Evolutionary conservation across 768 basidiomycete species (phyloP).

Genomic region (Cystobasidiopsis lactophilus): DNA sequence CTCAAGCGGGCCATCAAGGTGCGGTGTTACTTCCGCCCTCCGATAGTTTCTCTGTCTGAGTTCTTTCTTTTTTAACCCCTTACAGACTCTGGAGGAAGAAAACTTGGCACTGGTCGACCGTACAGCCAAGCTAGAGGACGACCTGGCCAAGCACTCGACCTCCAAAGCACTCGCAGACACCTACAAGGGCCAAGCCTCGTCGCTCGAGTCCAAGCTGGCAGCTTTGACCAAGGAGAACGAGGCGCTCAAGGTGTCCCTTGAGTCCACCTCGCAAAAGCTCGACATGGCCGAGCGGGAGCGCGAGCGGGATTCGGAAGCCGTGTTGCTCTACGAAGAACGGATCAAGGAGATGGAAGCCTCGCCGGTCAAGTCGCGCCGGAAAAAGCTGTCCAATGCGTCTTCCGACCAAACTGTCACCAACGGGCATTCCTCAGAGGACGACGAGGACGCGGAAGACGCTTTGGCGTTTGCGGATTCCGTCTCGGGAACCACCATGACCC

Average conservation of each 20-base stretch:
- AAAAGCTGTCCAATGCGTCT: background rate
- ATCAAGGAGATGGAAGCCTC: constrained; percentile 60
- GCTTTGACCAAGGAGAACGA: constrained; percentile 48
- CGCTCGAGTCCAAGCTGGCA: constrained; percentile 52
- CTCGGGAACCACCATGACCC: constrained; percentile 66
- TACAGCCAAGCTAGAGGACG: constrained; percentile 77
- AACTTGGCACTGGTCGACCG: constrained; percentile 78
- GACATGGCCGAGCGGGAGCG: constrained; percentile 39
- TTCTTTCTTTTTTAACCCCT: background rate
- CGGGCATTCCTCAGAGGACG: constrained; percentile 22
- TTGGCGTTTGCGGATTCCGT: constrained; percentile 55
- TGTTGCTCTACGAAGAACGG: constrained; percentile 75
- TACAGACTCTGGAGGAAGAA: constrained; percentile 49
- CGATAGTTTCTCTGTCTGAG: constrained; percentile 3
- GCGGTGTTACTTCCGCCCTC: background rate
- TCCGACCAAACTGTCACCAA: background rate
- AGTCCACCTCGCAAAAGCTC: constrained; percentile 52
- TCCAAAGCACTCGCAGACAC: constrained; percentile 79
- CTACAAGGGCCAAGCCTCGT: constrained; percentile 65
- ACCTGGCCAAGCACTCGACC: constrained; percentile 62
- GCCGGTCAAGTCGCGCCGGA: background rate
- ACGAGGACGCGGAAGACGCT: constrained; percentile 23
- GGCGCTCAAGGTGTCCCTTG: constrained; percentile 48
- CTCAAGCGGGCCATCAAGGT: constrained; percentile 27
- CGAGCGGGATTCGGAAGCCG: constrained; percentile 48